Conservation (phyloP, 140 eudicot genomes). For the Anethum foeniculum region DNA sequence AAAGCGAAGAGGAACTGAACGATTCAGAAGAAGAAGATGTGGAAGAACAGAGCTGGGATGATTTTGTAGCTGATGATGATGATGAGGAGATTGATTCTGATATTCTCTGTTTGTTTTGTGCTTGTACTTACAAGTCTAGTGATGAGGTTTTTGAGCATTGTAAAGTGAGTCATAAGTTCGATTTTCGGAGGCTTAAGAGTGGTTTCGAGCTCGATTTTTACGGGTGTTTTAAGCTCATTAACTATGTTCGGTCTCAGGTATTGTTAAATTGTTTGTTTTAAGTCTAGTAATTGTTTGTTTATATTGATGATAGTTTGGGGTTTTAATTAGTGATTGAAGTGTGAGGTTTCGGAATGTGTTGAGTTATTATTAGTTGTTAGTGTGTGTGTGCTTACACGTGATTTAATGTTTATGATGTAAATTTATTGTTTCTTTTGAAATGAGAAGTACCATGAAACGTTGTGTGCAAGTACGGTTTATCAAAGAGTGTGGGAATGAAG, state of each 20-base stretch:
- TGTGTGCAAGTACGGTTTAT: no score
- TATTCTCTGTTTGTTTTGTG: constrained; percentile 72
- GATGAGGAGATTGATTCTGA: constrained; percentile 23
- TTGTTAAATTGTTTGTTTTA: background rate
- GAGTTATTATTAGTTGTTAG: no score
- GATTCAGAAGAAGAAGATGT: constrained; percentile 19
- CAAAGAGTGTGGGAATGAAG: no score
- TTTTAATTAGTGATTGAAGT: background rate
- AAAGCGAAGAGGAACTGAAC: background rate
- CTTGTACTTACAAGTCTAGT: constrained; percentile 31
- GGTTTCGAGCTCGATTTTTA: constrained; percentile 55
- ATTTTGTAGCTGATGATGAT: constrained; percentile 57
- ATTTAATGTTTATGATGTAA: no score
- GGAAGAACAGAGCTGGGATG: constrained; percentile 71
- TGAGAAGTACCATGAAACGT: no score
- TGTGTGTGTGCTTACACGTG: no score
- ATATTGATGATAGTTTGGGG: background rate
- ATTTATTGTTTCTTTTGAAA: no score
- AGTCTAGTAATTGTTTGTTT: background rate
- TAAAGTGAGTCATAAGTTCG: constrained; percentile 35
- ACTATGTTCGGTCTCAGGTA: constrained; percentile 77
- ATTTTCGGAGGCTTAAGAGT: constrained; percentile 44
- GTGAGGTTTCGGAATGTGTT: background rate
- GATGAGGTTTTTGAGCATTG: constrained; percentile 57
- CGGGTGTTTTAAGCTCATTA: constrained; percentile 67